phyloP scores from a whole-genome alignment of 192 early-diverging fungal genomes.

The Umbelopsis vinacea region DNA sequence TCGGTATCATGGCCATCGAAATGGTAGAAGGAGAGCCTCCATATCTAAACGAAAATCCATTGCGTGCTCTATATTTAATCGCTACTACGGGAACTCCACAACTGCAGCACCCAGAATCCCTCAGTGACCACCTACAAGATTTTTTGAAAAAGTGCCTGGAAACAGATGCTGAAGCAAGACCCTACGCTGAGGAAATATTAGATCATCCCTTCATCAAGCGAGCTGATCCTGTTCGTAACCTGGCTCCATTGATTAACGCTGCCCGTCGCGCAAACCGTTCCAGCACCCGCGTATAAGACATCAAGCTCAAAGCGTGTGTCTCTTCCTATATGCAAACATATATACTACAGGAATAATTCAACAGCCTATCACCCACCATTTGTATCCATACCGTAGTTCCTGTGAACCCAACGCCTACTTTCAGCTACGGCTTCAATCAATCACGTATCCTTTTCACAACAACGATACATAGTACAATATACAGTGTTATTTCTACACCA shows the following conservation, averaged over 20 bases:
- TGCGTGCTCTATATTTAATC: slow-evolving; percentile 91
- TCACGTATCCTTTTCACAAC: no score
- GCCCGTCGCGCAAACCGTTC: not conserved
- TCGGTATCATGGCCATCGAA: slow-evolving; percentile 98
- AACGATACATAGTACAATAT: no score
- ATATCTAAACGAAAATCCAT: slow-evolving; percentile 93
- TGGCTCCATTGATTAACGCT: slow-evolving; percentile 77
- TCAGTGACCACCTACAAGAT: slow-evolving; percentile 75
- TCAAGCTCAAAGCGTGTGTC: no score
- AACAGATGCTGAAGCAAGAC: slow-evolving; percentile 81
- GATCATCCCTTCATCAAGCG: slow-evolving; percentile 86
- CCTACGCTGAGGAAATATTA: slow-evolving; percentile 78
- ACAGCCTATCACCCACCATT: no score
- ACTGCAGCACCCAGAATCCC: slow-evolving; percentile 86
- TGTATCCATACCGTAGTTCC: no score
- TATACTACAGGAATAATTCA: no score
- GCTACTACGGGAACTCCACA: slow-evolving; percentile 93
- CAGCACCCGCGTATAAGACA: not conserved
- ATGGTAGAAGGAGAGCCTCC: slow-evolving; percentile 98
- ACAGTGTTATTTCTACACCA: no score
- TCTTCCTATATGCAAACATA: no score
- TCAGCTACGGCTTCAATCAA: no score
- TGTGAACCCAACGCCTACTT: no score
- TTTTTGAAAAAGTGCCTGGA: slow-evolving; percentile 83
- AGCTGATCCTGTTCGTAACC: slow-evolving; percentile 77